phyloP scores from a whole-genome alignment of 257 asterid species.

The Mitragyna speciosa region DNA sequence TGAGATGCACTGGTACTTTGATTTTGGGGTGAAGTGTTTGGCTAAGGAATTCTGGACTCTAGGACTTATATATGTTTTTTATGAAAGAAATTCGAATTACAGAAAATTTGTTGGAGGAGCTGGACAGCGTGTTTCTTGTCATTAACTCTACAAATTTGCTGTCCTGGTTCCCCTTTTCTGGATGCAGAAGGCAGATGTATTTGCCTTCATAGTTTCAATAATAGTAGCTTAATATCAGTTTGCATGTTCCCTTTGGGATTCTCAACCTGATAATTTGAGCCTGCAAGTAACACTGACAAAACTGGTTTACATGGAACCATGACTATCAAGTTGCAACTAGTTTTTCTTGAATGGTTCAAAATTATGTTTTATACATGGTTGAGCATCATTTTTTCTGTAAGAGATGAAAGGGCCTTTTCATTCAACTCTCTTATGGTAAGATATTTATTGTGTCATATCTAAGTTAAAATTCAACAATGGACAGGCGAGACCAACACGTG shows the following conservation, averaged over 20 bases:
- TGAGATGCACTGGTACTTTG: neutral
- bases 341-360: neutral
- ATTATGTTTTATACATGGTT: neutral
- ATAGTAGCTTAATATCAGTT: neutral
- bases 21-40: neutral
- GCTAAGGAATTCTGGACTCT: neutral
- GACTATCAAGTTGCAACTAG: neutral
- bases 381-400: neutral
- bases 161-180: neutral
- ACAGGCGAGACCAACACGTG: neutral
- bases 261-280: neutral
- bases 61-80: neutral
- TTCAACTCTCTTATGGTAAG: neutral
- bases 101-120: neutral
- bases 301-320: neutral
- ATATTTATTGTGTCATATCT: neutral
- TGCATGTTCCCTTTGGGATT: neutral
- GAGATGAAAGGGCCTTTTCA: neutral
- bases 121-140: neutral
- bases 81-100: neutral
- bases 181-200: neutral
- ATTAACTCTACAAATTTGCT: neutral
- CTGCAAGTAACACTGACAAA: neutral
- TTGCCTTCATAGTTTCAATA: neutral
- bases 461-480: neutral